These are phyloP conservation scores for Pseudogymnoascus sp. DNA, from an alignment of 2,329 filamentous ascomycete genomes.

Conservation along the genomic window DNA sequence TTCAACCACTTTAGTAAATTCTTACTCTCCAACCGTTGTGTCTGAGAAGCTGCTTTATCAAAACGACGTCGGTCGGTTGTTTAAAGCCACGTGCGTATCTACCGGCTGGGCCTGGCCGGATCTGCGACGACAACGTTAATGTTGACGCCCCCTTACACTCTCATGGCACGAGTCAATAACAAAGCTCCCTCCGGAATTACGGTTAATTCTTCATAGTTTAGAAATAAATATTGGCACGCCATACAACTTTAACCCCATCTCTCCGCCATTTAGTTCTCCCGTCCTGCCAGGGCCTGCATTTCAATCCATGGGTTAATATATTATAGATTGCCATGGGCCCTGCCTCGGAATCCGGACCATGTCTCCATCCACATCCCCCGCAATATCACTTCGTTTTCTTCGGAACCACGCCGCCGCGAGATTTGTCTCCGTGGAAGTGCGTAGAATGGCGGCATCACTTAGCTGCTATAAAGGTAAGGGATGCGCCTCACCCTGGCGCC, in stretches of 20 bases:
- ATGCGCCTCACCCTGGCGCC: background rate
- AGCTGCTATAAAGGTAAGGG: background rate
- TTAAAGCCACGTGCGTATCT: background rate
- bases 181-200: background rate
- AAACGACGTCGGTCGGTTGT: background rate
- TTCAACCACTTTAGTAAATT: background rate
- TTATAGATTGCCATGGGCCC: background rate
- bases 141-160: background rate
- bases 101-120: background rate
- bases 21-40: background rate
- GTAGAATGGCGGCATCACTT: background rate
- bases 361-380: background rate
- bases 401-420: background rate
- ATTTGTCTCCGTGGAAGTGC: background rate
- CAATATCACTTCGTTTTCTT: background rate
- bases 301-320: background rate
- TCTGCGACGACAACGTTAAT: background rate
- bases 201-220: background rate
- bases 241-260: background rate
- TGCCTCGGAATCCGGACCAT: slow-evolving; percentile 1
- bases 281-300: slow-evolving; percentile 3
- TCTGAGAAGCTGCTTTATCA: background rate
- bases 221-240: background rate
- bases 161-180: background rate
- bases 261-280: background rate